These are phyloP conservation scores for Salix purpurea DNA, from an alignment of 345 rosid species.

Conservation along the genomic window DNA sequence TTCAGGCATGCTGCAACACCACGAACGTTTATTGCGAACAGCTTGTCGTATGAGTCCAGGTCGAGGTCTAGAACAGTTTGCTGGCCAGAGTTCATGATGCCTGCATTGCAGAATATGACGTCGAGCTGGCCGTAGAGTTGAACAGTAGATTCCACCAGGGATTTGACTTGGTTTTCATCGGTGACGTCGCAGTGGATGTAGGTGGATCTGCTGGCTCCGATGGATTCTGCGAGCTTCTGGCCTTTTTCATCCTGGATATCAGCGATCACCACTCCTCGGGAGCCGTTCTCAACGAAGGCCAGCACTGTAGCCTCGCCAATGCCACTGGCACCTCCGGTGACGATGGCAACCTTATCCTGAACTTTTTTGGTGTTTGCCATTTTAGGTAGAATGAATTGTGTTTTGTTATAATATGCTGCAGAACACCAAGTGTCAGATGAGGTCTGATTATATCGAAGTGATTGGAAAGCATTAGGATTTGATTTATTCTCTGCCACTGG, in stretches of 20 bases:
- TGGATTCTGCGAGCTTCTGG: slow-evolving; percentile 18
- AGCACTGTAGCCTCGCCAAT: slow-evolving; percentile 24
- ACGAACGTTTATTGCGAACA: slow-evolving; percentile 29
- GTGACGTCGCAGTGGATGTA: slow-evolving; percentile 35
- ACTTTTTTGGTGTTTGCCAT: slow-evolving; percentile 4
- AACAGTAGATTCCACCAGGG: slow-evolving; percentile 26
- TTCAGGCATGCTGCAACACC: slow-evolving; percentile 31
- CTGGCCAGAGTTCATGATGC: background rate
- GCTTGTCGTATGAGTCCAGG: slow-evolving; percentile 6
- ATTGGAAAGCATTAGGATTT: too few species aligned
- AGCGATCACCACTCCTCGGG: slow-evolving; percentile 26
- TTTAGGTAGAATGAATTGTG: too few species aligned
- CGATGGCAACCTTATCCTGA: slow-evolving; percentile 19
- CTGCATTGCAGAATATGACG: slow-evolving; percentile 45
- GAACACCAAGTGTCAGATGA: too few species aligned
- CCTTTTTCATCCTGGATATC: slow-evolving; percentile 35
- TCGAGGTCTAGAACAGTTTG: slow-evolving; percentile 32
- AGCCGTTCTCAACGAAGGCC: slow-evolving; percentile 22
- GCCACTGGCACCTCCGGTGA: slow-evolving; percentile 32
- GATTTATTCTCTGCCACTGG: too few species aligned
- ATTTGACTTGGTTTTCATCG: slow-evolving; percentile 30
- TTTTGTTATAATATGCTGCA: too few species aligned
- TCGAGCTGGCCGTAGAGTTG: slow-evolving; percentile 3
- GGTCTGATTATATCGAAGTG: too few species aligned
- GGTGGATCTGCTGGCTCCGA: slow-evolving; percentile 18